phyloP scores from a whole-genome alignment of 768 basidiomycete genomes.

The Macrolepiota fuliginosa region DNA sequence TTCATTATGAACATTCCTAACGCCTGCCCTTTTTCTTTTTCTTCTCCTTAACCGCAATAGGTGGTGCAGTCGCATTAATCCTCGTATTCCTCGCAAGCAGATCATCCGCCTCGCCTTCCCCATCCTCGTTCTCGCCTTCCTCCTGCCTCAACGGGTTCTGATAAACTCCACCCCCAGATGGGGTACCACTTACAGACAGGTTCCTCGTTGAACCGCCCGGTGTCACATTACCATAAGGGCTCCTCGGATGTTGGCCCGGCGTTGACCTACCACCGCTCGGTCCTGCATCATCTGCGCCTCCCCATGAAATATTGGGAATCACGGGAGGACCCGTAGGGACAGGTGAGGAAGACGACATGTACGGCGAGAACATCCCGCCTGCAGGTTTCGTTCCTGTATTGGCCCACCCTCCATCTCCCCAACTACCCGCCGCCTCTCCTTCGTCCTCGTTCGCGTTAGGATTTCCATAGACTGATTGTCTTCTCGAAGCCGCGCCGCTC shows the following conservation, averaged over 20 bases:
- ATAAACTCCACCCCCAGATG: constrained; percentile 6
- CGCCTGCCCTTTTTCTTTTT: constrained; percentile 7
- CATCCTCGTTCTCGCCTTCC: constrained; percentile 6
- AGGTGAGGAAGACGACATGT: not conserved
- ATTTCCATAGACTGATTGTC: constrained; percentile 6
- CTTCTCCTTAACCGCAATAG: not conserved
- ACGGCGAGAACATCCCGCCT: not conserved
- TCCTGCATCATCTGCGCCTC: not conserved
- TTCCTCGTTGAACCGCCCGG: not conserved
- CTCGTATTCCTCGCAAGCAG: constrained; percentile 9
- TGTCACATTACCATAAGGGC: constrained; percentile 5
- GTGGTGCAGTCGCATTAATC: constrained; percentile 12
- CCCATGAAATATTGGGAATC: not conserved
- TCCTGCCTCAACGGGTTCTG: constrained; percentile 10
- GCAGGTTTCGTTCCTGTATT: not conserved
- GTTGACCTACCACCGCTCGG: not conserved
- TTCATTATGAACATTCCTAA: not conserved
- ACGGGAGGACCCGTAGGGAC: constrained; percentile 1
- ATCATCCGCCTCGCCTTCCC: not conserved
- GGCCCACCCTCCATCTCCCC: not conserved
- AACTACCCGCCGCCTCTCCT: not conserved
- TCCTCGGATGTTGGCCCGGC: not conserved
- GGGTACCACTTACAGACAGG: not conserved
- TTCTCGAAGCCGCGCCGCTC: not conserved
- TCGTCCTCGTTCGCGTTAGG: not conserved